Base-by-base conservation (phyloP, 345 rosid species). In the Corchorus capsularis region DNA sequence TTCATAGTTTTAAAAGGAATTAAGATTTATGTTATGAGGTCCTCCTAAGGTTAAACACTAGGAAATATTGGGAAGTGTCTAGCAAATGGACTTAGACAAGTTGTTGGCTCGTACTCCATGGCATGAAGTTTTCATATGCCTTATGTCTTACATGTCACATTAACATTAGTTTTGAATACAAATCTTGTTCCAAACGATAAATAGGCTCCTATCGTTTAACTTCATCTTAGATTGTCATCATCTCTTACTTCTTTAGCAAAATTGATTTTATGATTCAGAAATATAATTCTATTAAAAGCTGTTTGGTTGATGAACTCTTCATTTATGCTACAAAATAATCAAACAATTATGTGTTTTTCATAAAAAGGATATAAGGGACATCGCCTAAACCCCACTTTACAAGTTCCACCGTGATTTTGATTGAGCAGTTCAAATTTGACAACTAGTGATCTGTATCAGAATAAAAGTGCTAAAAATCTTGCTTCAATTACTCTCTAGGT, bases 1-100 rank as follows among this genome's bases (percentile, higher is more conserved):
- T 56, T 57, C n/a, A 35, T 47, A 27, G 75, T 54, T 63, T 63
- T 53, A 17, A 45, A 53, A 41, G 56, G 56, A 57, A 55, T 63
- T 37, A 22, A 45, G 34, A 72, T 54, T 64, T 63, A 69, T 10
- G 3, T 49, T 63, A 8, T 16, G 17, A 63, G 66, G 37, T 45
- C 53, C 65, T 50, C 11, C 17, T 43, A 15, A 62, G 47, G 47
- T 47, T 56, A 59, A 6, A 41, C 12, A 4, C 12, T 50, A 43
- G 56, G 45, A 65, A 63, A 64, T 19, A 64, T 46, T 54, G 8
- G 22, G 62, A 49, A 19, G 34, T 54, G 34, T 54, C n/a, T 49
- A 39, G 61, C 61, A 16, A 16, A 16, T 74, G 39, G 46, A 64
- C 57, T 68, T 60, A 34, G 8, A 41, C 56, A 37, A 59, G 74